Evolutionary conservation across 2,329 filamentous ascomycete species (phyloP), one percentile per base, ranked within the genome.

Genomic region (Colletotrichum tropicicola): DNA sequence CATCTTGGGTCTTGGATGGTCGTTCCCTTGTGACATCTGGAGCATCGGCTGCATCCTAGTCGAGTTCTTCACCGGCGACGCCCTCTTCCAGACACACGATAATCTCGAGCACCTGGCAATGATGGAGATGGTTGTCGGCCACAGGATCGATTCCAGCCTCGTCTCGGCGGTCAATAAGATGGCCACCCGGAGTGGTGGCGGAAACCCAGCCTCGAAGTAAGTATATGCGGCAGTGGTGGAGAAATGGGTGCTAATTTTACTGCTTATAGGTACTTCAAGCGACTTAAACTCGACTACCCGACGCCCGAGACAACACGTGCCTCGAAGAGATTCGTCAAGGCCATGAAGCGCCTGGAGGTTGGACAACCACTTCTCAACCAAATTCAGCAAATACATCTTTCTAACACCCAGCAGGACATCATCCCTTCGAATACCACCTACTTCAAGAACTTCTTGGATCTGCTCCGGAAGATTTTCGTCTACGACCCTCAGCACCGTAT

Each of bases 41-140:
- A 91, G 89, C 73, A 91, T 92, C 30, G 89, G 89, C 4, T 92
- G 89, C 69, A 91, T 92, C 67, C 80, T 92, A 13, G 89, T 92
- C 15, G 89, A 92, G 68, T 91, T 92, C 74, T 92, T 88, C 67
- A 92, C 89, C 0, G 89, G 89, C 5, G 89, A 91, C 71, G 89
- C 89, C 17, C 78, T 92, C 2, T 92, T 92, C 74, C 89, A 92
- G 73, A 92, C 89, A 1, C 89, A 92, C 70, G 89, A 92, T 69
- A 92, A 92, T 66, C 80, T 91, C 23, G 89, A 92, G 74, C 89
- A 92, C 72, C 78, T 92, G 54, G 89, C 89, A n/a, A 92, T 92
- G 89, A 92, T 92, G 89, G 89, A 91, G 71, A 87, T 86, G 32
- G 89, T 91, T 7, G 87, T 88, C 57, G 87, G 87, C 53, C 77